Conservation (phyloP, 2,329 filamentous ascomycete species). For the Xylariaceae sp. region DNA sequence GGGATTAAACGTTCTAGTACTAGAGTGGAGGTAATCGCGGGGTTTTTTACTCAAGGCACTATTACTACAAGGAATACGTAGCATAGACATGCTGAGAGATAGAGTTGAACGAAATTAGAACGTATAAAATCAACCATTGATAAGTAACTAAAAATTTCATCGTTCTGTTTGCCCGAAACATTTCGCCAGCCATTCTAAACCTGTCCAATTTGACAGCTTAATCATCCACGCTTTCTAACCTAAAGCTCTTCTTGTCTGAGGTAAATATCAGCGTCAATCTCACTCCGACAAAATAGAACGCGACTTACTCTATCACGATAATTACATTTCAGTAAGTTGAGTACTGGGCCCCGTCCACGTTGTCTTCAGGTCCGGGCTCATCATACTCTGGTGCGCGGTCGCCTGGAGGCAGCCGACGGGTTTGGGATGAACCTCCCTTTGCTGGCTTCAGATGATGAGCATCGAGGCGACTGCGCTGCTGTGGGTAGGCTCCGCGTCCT, state of each 20-base stretch:
- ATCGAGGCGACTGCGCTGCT: neutral
- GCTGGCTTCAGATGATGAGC: neutral
- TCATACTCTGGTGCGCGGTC: neutral
- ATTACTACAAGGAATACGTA: slow-evolving; percentile 38
- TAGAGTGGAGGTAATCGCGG: no score
- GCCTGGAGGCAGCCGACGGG: neutral
- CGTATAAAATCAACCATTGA: neutral
- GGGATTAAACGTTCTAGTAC: no score
- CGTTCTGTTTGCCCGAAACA: neutral
- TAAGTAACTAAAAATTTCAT: neutral
- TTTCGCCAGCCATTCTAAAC: neutral
- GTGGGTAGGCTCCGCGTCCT: neutral
- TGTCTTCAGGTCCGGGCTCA: neutral
- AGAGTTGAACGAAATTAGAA: no score
- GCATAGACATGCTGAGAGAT: neutral
- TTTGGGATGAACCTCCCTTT: neutral
- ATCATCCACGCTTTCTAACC: no score
- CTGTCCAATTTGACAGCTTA: neutral
- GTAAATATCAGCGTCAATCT: neutral
- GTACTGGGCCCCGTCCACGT: neutral
- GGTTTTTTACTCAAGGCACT: no score
- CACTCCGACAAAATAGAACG: no score
- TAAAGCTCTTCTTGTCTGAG: neutral
- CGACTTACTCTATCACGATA: neutral
- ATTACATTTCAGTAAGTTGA: neutral